Evolutionary conservation across 495 filamentous ascomycete genomes (phyloP).

Genomic region (Collariella sp.): DNA sequence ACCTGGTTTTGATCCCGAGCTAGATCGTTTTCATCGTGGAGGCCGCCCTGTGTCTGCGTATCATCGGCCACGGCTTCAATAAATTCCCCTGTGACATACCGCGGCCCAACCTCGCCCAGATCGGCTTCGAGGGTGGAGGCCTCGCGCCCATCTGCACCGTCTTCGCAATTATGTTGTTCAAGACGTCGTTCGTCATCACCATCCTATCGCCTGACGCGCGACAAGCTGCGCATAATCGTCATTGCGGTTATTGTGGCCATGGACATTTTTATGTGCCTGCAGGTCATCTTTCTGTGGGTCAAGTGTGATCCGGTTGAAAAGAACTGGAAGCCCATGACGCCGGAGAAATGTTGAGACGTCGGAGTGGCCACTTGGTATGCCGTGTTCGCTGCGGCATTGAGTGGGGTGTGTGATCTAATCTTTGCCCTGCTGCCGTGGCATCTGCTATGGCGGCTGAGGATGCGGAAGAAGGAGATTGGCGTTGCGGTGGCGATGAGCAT

Average conservation of each 20-base stretch:
- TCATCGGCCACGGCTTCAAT: constrained; percentile 21
- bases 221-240: constrained; percentile 8
- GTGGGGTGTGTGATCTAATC: constrained; percentile 22
- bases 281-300: constrained; percentile 20
- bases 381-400: constrained; percentile 15
- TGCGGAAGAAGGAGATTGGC: constrained; percentile 26
- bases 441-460: constrained; percentile 18
- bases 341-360: constrained; percentile 23
- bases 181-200: constrained; percentile 28
- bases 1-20: constrained; percentile 16
- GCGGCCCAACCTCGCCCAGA: not conserved
- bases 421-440: constrained; percentile 25
- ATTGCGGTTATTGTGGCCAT: constrained; percentile 20
- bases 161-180: constrained; percentile 22
- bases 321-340: constrained; percentile 6
- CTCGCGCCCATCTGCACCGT: constrained; percentile 15
- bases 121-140: constrained; percentile 13
- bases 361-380: constrained; percentile 2
- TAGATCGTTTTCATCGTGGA: constrained; percentile 19
- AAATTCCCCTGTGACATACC: constrained; percentile 25
- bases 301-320: constrained; percentile 20
- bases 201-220: constrained; percentile 20
- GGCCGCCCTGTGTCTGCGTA: constrained; percentile 4
- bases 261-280: constrained; percentile 18
- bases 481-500: constrained; percentile 28